Evolutionary conservation across 2,329 filamentous ascomycete genomes (phyloP).

Genomic region (Ceratocystiopsis minuta): DNA sequence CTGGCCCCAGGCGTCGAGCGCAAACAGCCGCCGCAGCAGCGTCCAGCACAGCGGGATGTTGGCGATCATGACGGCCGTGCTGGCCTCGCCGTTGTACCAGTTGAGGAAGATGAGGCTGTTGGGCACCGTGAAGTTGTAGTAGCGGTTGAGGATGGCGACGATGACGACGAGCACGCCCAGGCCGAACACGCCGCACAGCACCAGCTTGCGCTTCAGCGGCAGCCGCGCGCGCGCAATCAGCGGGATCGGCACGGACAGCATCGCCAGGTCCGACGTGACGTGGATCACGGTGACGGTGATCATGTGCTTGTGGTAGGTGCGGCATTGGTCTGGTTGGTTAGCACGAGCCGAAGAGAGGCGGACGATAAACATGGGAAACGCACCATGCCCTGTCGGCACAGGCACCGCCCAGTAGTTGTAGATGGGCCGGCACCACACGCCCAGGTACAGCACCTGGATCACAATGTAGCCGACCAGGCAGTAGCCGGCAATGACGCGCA

Average conservation of each 20-base stretch:
- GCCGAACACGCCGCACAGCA: constrained; percentile 35
- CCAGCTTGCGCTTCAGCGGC: constrained; percentile 23
- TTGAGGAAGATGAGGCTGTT: constrained; percentile 38
- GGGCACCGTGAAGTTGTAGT: constrained; percentile 39
- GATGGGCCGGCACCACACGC: constrained; percentile 34
- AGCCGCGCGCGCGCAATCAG: constrained; percentile 23
- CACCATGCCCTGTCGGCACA: constrained; percentile 14
- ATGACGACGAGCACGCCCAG: constrained; percentile 36
- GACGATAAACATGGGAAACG: constrained; percentile 2
- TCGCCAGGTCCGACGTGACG: constrained; percentile 25
- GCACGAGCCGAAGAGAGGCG: background rate
- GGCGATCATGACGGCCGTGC: constrained; percentile 39
- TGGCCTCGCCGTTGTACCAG: constrained; percentile 43
- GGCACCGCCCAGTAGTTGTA: constrained; percentile 34
- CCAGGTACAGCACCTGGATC: constrained; percentile 10
- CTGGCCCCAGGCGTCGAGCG: constrained; percentile 9
- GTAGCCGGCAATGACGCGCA: constrained; percentile 21
- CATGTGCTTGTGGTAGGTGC: constrained; percentile 27
- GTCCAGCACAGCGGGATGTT: constrained; percentile 44
- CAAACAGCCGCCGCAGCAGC: constrained; percentile 27
- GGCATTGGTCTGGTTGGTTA: constrained; percentile 20
- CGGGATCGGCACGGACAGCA: constrained; percentile 27
- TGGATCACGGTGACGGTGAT: constrained; percentile 29
- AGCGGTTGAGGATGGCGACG: constrained; percentile 40
- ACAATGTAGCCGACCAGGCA: constrained; percentile 8